A percentile compares a stretch with the other conserved stretches of the same genome.
Conservation (phyloP, 331 rosid genomes). For the Acacia pycnantha region DNA sequence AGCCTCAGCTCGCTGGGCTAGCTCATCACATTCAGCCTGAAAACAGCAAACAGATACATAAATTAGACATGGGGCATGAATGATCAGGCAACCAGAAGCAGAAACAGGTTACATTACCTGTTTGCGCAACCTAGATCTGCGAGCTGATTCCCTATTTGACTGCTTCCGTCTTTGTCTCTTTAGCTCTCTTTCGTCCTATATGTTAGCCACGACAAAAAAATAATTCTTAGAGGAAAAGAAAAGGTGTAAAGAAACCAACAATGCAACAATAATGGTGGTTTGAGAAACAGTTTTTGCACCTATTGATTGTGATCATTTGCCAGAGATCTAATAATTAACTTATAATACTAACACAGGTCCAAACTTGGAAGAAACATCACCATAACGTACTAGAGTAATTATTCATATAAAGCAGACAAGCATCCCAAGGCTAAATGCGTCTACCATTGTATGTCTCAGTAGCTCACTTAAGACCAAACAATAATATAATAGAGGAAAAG, state of each 20-base stretch:
- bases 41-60: constrained; percentile 15
- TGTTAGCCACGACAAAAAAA: constrained; percentile 6
- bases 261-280: constrained; percentile 1
- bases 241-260: neutral
- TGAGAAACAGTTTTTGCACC: constrained; percentile 1
- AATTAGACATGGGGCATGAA: constrained; percentile 12
- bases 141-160: constrained; percentile 97
- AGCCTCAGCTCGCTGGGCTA: constrained; percentile 85
- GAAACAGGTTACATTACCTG: constrained; percentile 55
- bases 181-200: constrained; percentile 93
- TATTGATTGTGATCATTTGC: neutral
- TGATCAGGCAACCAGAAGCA: constrained; percentile 24
- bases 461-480: neutral
- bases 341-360: neutral
- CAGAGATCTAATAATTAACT: neutral
- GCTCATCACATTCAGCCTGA: constrained; percentile 93
- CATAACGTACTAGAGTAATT: neutral
- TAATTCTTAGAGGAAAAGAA: neutral
- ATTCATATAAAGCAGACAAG: neutral
- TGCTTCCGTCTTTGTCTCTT: constrained; percentile 96
- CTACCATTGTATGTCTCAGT: neutral
- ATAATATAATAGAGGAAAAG: neutral
- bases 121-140: constrained; percentile 95
- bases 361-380: neutral
- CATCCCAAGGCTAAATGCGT: neutral